Evolutionary conservation across 495 filamentous ascomycete genomes (phyloP), one percentile per base, ranked within the genome.

Genomic region (Annulohypoxylon bovei): DNA sequence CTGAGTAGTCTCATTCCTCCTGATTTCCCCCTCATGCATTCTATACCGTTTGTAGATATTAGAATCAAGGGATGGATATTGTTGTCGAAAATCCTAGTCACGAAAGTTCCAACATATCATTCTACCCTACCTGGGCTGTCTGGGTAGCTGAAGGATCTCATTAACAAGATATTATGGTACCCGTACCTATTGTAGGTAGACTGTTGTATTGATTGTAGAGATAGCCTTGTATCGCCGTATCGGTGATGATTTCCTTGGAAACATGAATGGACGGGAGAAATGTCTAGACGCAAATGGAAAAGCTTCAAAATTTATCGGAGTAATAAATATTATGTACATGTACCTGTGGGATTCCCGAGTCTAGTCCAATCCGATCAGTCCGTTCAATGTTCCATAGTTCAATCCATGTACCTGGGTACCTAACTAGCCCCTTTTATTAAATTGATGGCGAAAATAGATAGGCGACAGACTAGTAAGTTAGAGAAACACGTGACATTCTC

Each of bases 1-100:
- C 50, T 46, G 32, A 68, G 65, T 40, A 40, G 14, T 3, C 32
- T 44, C 62, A 58, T 58, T 65, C 62, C 53, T 58, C 32, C 50
- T 65, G 16, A 1, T 37, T 32, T 32, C 30, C 23, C 7, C 18
- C 27, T 28, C 16, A 35, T 50, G 4, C 6, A 1, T 28, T 14
- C 25, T 32, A 25, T 52, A 7, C 14, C 14, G 7, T 30, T 32
- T 20, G 16, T 52, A 32, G 25, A 30, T 52, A 18, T 33, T 52
- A 28, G 47, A 52, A 30, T 52, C 23, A 16, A 52, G 47, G 25
- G 25, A 52, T 52, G 23, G 18, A 11, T 49, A 27, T 25, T 23
- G 44, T 49, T 16, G n/a, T n/a, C n/a, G n/a, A 14, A 2, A 16
- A 0, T 3, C 16, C n/a, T 42, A 42, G 20, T n/a, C n/a, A n/a